Evolutionary conservation across 2,329 filamentous ascomycete species (phyloP), one percentile per base, ranked within the genome.

Genomic region (Clonostachys rhizophaga): DNA sequence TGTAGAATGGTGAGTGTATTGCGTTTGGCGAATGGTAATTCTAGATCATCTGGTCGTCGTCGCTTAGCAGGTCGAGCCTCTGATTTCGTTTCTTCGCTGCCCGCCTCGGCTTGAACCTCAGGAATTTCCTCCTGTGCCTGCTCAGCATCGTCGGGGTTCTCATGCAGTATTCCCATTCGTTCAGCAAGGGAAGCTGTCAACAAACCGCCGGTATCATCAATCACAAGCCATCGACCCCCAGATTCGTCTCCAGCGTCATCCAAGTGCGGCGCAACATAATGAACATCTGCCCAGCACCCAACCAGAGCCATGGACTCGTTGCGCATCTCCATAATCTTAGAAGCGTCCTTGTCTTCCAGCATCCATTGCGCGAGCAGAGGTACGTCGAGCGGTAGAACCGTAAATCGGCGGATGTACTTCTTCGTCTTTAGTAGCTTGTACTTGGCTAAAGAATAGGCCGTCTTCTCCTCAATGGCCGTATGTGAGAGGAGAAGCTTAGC

Each of bases 351-450:
- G 57, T 95, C 89, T 48, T 86, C 76, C 44, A 96, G 69, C 58
- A 92, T 75, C 73, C 87, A 95, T 55, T 90, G 81, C 17, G 84
- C 83, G 51, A 97, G 72, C 53, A 83, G 77, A 1, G 84, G 77
- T 13, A 95, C 83, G 59, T 96, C 91, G 55, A 97, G 70, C 1
- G 92, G 92, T 45, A 95, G 66, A 2, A 94, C 81, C 0, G 87
- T 89, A 60, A 99, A 97, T 12, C 91, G 78, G 58, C 87, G 85
- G 53, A 97, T 79, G 63, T 95, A 97, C 68, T 99, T 99, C 63
- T 86, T 91, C 53, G 89, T 87, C 71, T 99, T 99, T 42, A 95
- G 77, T 16, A 97, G 73, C 59, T 94, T 96, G 68, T 99, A 99
- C 66, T 99, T 99, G 40, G 92, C 91, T 49, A 96, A 74, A 3